Evolutionary conservation across 176 grass and related monocot species (phyloP), one percentile per base, ranked within the genome.

Genomic region (Musa itinerans): DNA sequence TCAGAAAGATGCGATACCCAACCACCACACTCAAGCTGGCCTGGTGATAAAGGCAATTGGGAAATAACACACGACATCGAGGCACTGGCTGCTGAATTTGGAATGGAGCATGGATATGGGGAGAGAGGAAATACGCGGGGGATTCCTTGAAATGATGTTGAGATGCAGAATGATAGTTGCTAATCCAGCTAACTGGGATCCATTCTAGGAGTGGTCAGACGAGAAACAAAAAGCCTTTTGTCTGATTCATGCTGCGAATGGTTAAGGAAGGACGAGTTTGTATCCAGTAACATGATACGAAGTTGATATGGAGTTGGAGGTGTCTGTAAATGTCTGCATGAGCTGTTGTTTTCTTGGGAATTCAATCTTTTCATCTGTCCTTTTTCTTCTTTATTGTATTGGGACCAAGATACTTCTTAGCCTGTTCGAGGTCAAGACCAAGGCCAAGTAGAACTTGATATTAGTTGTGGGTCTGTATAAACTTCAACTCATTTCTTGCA

Each of bases 31-130:
- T 49, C 22, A 17, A 63, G 21, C 43, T 73, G 54, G 78, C 54
- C 13, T 2, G 14, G 48, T 15, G 43, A 80, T 22, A 80, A 80
- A 50, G 69, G 49, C 12, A 53, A 55, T 8, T 69, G 65, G 56
- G 78, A 80, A 52, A 80, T 80, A 73, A 73, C 78, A 27, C 53
- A 80, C 54, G 88, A 91, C 14, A 75, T 81, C 3, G 87, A 83
- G 57, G 79, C 81, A 9, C 58, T 93, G 2, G 27, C 73, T 53
- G 73, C 68, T 34, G 90, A 98, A 73, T 88, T 86, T 61, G 78
- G 79, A 9, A 78, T 83, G 78, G 55, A 80, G 23, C 69, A 65
- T 65, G 69, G 56, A 26, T 80, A 52, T 43, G 50, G n/a, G 16
- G 52, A 73, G 9, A 64, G 69, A 73, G 49, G 61, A 73, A 73